Evolutionary conservation across 805 yeast genomes (phyloP).

Genomic region (Kregervanrija fluxuum): DNA sequence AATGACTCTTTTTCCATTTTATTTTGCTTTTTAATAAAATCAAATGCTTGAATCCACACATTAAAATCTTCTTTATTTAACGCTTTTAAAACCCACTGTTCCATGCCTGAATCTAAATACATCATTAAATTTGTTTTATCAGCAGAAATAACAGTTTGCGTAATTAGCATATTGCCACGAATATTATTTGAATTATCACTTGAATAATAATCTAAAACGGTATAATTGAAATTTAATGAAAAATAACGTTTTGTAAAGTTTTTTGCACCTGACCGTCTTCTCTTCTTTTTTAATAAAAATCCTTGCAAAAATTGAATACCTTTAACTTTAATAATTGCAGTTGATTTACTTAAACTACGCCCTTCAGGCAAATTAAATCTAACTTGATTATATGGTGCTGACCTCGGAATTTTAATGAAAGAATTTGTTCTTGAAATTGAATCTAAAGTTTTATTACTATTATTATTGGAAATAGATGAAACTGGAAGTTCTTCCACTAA

Average conservation of each 20-base stretch:
- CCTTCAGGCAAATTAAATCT: slow-evolving; percentile 22
- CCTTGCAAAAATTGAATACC: slow-evolving; percentile 77
- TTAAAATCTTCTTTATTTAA: slow-evolving; percentile 57
- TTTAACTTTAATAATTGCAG: slow-evolving; percentile 33
- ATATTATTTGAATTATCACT: slow-evolving; percentile 64
- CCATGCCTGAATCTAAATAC: slow-evolving; percentile 89
- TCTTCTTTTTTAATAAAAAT: slow-evolving; percentile 58
- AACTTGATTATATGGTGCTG: no score
- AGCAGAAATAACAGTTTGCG: slow-evolving; percentile 75
- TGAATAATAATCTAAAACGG: slow-evolving; percentile 74
- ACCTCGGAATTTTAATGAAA: no score
- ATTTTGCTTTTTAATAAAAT: slow-evolving; percentile 35
- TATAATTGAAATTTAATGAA: slow-evolving; percentile 72
- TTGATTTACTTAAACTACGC: slow-evolving; percentile 14
- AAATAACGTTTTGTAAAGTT: slow-evolving; percentile 85
- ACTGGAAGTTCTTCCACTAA: no score
- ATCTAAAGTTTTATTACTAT: no score
- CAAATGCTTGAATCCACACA: slow-evolving; percentile 78
- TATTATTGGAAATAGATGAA: no score
- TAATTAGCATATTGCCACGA: slow-evolving; percentile 89
- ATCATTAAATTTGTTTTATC: slow-evolving; percentile 60
- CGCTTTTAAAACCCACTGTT: slow-evolving; percentile 84
- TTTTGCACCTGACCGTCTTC: slow-evolving; percentile 73
- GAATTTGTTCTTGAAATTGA: no score
- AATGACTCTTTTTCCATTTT: slow-evolving; percentile 11